Base-by-base conservation (phyloP, 139 green algal genomes). In the Micractinium sp. region DNA sequence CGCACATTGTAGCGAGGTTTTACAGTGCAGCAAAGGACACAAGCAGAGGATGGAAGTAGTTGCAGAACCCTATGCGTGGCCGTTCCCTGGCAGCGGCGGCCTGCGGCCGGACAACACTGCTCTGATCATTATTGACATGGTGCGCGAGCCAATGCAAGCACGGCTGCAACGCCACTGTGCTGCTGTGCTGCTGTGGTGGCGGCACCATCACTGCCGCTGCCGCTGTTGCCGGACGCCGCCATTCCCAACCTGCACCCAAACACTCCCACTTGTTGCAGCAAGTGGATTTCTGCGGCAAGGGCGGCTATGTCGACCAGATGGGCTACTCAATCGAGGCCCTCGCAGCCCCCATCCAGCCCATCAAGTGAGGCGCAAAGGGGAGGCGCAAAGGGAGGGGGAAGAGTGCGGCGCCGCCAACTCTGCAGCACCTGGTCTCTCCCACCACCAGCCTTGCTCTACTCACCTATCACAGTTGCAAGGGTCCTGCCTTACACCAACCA, bases 61-160 rank as follows among this genome's bases (percentile, higher is more conserved):
- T 7, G 80, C 36, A n/a, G 25, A 41, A 71, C 94, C 94, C 2
- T 96, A 96, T 69, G 47, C 79, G 1, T 96, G 92, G 92, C 94
- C 94, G 0, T 96, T 73, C 67, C 71, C 71, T 38, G 79, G 94
- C 81, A 56, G 47, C 47, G 90, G 90, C 23, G 56, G 93, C 74
- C 66, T 95, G 31, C 67, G 53, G 0, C 87, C 90, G 9, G 35
- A 87, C 16, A 94, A 95, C 81, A 95, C 94, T 29, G 91, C 89
- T 7, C 66, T 96, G 3, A 86, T 96, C 36, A 79, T 96, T 22
- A 96, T 96, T 71, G 94, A 96, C 88, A 96, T 96, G 94, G 93
- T 96, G 91, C 83, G 41, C 31, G 19, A 23, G 27, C 56, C 74
- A 29, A 22, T 9, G 14, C 16, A 2, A 29, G 15, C 33, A 53